Conservation (phyloP, 495 filamentous ascomycete genomes). For the Letharia columbiana region DNA sequence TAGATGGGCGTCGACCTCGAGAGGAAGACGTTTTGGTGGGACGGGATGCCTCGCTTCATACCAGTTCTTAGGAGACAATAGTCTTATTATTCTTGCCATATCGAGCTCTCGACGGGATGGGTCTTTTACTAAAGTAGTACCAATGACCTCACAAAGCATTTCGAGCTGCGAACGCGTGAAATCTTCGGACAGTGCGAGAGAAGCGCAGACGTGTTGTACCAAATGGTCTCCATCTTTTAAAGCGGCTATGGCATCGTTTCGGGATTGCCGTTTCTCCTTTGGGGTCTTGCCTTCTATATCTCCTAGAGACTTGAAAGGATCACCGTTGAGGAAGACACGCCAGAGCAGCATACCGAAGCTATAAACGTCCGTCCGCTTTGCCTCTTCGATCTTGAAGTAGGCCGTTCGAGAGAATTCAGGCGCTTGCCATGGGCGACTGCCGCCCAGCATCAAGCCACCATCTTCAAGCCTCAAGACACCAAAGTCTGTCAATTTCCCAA, state of each 20-base stretch:
- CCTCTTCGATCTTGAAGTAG: slow-evolving; percentile 27
- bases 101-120: slow-evolving; percentile 25
- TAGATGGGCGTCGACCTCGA: slow-evolving; percentile 22
- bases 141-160: slow-evolving; percentile 26
- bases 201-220: slow-evolving; percentile 26
- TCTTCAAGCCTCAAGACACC: slow-evolving; percentile 22
- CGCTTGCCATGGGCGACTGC: slow-evolving; percentile 29
- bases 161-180: slow-evolving; percentile 21
- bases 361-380: slow-evolving; percentile 29
- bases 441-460: slow-evolving; percentile 21
- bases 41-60: slow-evolving; percentile 24
- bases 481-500: slow-evolving; percentile 28
- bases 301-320: slow-evolving; percentile 25
- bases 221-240: slow-evolving; percentile 24
- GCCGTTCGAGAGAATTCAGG: slow-evolving; percentile 25
- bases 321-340: slow-evolving; percentile 26
- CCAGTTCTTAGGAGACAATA: slow-evolving; percentile 25
- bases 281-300: slow-evolving; percentile 19
- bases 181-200: slow-evolving; percentile 21
- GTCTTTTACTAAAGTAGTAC: slow-evolving; percentile 24
- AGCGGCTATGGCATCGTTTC: slow-evolving; percentile 24
- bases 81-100: slow-evolving; percentile 24
- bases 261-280: slow-evolving; percentile 20
- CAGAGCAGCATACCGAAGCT: slow-evolving; percentile 29
- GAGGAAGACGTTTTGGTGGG: slow-evolving; percentile 22